A percentile compares a stretch with the other conserved stretches of the same genome.
These are phyloP conservation scores for Pythium aristosporum DNA, from an alignment of 352 stramenopile species.

Conservation along the genomic window DNA sequence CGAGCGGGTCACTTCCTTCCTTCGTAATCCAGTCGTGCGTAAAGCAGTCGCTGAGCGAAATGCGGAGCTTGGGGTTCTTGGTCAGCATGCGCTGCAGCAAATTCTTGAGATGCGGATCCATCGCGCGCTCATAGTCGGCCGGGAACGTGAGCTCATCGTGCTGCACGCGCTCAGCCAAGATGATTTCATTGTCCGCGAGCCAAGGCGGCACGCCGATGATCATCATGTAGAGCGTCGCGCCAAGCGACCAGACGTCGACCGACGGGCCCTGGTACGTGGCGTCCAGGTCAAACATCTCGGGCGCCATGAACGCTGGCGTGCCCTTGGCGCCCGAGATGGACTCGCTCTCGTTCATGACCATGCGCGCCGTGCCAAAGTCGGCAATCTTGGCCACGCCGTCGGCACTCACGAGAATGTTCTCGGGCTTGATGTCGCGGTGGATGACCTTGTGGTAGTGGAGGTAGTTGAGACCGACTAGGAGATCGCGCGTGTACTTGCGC, in stretches of 20 bases:
- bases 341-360: slow-evolving; percentile 90
- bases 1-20: slow-evolving; percentile 88
- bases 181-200: slow-evolving; percentile 90
- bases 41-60: slow-evolving; percentile 82
- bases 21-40: slow-evolving; percentile 92
- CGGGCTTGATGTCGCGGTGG: slow-evolving; percentile 95
- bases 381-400: slow-evolving; percentile 88
- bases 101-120: slow-evolving; percentile 90
- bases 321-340: slow-evolving; percentile 83
- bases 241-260: slow-evolving; percentile 89
- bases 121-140: slow-evolving; percentile 63
- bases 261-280: slow-evolving; percentile 83
- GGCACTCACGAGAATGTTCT: slow-evolving; percentile 94
- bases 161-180: slow-evolving; percentile 82
- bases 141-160: slow-evolving; percentile 87
- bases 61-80: slow-evolving; percentile 82
- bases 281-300: slow-evolving; percentile 90
- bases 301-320: slow-evolving; percentile 89
- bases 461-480: slow-evolving; percentile 90
- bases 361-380: slow-evolving; percentile 88
- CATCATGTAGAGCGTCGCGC: slow-evolving; percentile 92
- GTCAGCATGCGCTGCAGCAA: slow-evolving; percentile 90
- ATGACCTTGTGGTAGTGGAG: slow-evolving; percentile 94
- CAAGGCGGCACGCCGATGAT: slow-evolving; percentile 89
- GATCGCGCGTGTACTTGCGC: slow-evolving; percentile 87